Conservation (phyloP, 2,329 filamentous ascomycete species). For the Pseudocercospora vitis region DNA sequence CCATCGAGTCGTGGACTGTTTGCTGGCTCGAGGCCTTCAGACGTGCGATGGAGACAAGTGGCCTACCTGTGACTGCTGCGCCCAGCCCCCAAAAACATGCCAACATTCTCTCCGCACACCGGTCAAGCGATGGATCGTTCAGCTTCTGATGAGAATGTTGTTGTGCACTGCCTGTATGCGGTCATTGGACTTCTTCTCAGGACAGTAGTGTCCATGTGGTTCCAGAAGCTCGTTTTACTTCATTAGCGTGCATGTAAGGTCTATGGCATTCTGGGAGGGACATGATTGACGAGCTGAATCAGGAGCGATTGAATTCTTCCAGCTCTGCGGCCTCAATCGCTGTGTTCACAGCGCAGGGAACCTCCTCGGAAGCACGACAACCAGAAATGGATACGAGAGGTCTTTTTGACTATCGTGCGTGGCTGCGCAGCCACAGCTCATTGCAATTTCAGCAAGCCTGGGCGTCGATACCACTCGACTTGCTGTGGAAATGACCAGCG, state of each 20-base stretch:
- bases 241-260: background rate
- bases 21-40: too few species aligned
- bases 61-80: too few species aligned
- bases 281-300: conserved; percentile 1
- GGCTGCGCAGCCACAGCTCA: background rate
- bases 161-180: too few species aligned
- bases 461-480: background rate
- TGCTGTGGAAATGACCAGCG: background rate
- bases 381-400: background rate
- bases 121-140: too few species aligned
- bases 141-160: too few species aligned
- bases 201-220: too few species aligned
- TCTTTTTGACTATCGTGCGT: background rate
- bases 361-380: background rate
- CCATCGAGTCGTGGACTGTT: too few species aligned
- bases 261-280: background rate
- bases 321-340: background rate
- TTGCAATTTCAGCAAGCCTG: background rate
- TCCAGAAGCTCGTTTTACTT: too few species aligned
- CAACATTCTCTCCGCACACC: too few species aligned
- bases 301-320: background rate
- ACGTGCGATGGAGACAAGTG: too few species aligned
- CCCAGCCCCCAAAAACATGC: too few species aligned
- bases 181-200: too few species aligned
- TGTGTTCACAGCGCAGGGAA: background rate